Conservation (phyloP, 1,284 basidiomycete species). For the Xerocomus subilludens region DNA sequence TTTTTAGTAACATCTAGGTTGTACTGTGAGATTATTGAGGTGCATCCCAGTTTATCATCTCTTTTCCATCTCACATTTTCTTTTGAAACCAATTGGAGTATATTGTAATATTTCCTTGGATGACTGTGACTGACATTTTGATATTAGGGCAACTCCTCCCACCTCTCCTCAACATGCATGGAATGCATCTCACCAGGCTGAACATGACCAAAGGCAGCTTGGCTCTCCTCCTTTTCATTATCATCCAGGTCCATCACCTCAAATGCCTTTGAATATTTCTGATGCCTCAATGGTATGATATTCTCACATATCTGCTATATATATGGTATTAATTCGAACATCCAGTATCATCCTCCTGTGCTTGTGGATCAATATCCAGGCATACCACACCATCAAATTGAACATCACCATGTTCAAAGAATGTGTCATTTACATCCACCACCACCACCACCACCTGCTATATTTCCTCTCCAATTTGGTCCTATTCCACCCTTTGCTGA, state of each 20-base stretch:
- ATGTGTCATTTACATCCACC: neutral
- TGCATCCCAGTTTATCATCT: too few species aligned
- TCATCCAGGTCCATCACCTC: neutral
- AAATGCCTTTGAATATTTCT: neutral
- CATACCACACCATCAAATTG: too few species aligned
- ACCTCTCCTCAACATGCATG: constrained; percentile 3
- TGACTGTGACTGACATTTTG: neutral
- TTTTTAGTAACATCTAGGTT: too few species aligned
- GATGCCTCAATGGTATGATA: neutral
- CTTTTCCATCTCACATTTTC: too few species aligned
- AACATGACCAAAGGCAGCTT: neutral
- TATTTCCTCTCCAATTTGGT: too few species aligned
- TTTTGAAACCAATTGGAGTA: neutral
- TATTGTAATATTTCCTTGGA: too few species aligned
- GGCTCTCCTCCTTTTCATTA: neutral
- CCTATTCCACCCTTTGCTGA: too few species aligned
- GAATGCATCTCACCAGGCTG: neutral
- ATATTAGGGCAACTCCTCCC: neutral
- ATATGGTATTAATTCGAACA: too few species aligned
- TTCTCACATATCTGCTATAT: neutral
- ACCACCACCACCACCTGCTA: too few species aligned
- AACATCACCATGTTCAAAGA: neutral
- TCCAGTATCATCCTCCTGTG: too few species aligned
- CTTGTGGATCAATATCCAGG: too few species aligned
- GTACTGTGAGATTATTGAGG: too few species aligned